These are phyloP conservation scores for Euphrasia confusa DNA, from an alignment of 257 asterid species.

Conservation along the genomic window DNA sequence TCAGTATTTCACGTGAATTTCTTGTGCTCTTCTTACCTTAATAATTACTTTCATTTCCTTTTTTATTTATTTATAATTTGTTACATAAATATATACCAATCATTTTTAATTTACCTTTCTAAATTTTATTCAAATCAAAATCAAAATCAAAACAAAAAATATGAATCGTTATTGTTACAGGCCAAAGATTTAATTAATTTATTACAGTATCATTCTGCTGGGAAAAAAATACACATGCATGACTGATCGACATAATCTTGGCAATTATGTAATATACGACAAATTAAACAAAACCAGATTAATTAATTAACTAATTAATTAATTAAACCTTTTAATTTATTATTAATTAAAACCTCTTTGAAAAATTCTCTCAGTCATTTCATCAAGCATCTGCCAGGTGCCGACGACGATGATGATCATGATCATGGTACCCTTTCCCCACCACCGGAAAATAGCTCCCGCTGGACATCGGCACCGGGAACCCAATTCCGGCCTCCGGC, in stretches of 20 bases:
- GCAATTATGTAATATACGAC: conserved; percentile 34
- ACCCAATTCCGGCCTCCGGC: conserved; percentile 44
- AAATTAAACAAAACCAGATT: conserved; percentile 8
- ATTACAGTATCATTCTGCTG: conserved; percentile 23
- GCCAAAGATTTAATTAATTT: conserved; percentile 24
- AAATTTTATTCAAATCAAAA: too few relatives aligned
- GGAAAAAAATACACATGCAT: conserved; percentile 48
- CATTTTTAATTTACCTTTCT: too few relatives aligned
- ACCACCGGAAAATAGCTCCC: conserved; percentile 57
- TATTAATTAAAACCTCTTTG: background rate
- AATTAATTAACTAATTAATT: conserved; percentile 16
- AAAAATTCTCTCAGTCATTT: background rate
- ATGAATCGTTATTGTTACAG: too few relatives aligned
- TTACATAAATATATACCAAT: too few relatives aligned
- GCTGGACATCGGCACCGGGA: conserved; percentile 75
- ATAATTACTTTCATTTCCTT: background rate
- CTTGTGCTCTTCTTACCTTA: conserved; percentile 16
- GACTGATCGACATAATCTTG: conserved; percentile 35
- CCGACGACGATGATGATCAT: conserved; percentile 12
- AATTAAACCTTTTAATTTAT: conserved; percentile 15
- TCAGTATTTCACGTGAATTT: conserved; percentile 34
- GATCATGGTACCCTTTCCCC: conserved; percentile 40
- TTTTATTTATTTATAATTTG: too few relatives aligned
- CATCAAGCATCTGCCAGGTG: conserved; percentile 38
- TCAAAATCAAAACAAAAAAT: too few relatives aligned